Base-by-base conservation (phyloP, 148 eudicot genomes). In the Selenicereus undatus region DNA sequence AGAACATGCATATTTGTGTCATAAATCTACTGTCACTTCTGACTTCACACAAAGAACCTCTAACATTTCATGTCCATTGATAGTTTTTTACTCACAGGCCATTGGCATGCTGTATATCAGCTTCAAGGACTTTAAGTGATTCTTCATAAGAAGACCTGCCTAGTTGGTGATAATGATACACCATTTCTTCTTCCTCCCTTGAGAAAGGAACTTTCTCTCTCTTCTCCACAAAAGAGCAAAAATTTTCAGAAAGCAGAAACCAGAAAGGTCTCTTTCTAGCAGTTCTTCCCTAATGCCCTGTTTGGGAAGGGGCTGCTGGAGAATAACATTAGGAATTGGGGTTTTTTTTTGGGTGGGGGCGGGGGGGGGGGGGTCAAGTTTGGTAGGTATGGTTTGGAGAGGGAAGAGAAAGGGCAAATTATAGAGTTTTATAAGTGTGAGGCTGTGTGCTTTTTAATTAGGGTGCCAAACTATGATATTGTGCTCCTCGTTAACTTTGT, bases 51-150 rank as follows among this genome's bases (percentile, higher is more conserved):
- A 8, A 43, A 27, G 1, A 10, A 29, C 29, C 4, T 18, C 14
- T 58, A 5, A 22, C 58, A 22, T 22, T 32, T 26, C 8, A 12
- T 52, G 27, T 51, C 58, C 9, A 1, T 74, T 51, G n/a, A 52
- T 22, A 75, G n/a, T 21, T 26, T 4, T 45, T 35, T 75, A 80
- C 98, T 89, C 78, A 94, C 98, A 94, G 26, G 81, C 94, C 83
- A 88, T 92, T 94, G 30, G 98, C 98, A 83, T 91, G 93, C 75
- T 90, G 94, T 73, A 94, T 90, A 91, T 94, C 98, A 84, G 94
- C 88, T 83, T 94, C 98, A 51, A 94, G 75, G 62, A 89, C 86
- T 78, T 88, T 92, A 76, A 92, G 76, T 42, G 94, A 91, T 50
- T 94, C 96, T 80, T 88, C 81, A 85, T 85, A 89, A 30, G 97